Percentiles rank a stretch among this genome's conserved stretches.
Conservation (phyloP, 345 rosid species). For the Litchi chinensis region DNA sequence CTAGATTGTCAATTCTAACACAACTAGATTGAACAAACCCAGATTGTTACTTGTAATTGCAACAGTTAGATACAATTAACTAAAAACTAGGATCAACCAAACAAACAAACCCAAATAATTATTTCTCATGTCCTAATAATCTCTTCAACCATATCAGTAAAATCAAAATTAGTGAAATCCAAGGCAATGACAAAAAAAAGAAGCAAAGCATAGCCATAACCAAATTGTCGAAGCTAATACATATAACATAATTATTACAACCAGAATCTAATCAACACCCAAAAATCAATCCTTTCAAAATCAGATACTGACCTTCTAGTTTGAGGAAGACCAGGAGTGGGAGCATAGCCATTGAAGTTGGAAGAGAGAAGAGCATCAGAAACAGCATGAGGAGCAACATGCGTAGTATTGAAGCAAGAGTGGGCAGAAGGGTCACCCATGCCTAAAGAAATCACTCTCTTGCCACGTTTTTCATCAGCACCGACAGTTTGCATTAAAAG, state of each 20-base stretch:
- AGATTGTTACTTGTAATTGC: neutral
- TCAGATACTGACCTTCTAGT: slow-evolving; percentile 61
- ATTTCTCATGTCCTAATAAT: neutral
- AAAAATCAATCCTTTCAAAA: neutral
- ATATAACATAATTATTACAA: neutral
- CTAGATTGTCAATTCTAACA: neutral
- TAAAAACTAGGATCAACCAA: neutral
- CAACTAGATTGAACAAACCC: neutral
- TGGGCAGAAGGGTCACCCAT: slow-evolving; percentile 93
- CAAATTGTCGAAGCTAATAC: neutral
- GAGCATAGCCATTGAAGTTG: slow-evolving; percentile 90
- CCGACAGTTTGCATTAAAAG: slow-evolving; percentile 58
- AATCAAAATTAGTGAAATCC: too few species aligned
- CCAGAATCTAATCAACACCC: neutral
- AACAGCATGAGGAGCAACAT: slow-evolving; percentile 64
- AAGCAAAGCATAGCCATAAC: neutral
- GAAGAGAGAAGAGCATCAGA: slow-evolving; percentile 67
- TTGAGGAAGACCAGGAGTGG: slow-evolving; percentile 89
- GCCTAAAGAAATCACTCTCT: slow-evolving; percentile 68
- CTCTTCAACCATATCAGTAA: neutral
- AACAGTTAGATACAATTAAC: neutral
- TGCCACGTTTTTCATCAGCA: slow-evolving; percentile 33
- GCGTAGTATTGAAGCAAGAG: slow-evolving; percentile 76
- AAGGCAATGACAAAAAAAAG: neutral
- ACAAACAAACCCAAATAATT: neutral